These are phyloP conservation scores for Microbotryomycetes sp. DNA, from an alignment of 1,284 basidiomycete genomes.

Conservation along the genomic window DNA sequence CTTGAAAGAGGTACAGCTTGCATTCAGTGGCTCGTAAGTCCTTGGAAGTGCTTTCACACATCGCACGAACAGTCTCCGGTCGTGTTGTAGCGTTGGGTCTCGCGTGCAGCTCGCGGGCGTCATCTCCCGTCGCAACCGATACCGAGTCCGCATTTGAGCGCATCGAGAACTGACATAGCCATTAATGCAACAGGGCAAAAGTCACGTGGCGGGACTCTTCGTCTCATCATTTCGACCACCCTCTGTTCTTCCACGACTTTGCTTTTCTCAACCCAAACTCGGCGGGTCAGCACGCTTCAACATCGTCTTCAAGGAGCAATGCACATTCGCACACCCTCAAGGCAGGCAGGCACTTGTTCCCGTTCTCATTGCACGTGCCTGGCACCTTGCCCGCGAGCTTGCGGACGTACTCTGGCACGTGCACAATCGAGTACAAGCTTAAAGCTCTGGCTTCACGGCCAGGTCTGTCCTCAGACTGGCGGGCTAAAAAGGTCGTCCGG, in stretches of 20 bases:
- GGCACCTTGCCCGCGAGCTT: conserved; percentile 73
- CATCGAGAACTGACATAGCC: neutral
- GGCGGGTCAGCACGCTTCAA: conserved; percentile 4
- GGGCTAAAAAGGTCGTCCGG: conserved; percentile 54
- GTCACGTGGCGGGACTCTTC: conserved; percentile 29
- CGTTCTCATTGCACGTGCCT: conserved; percentile 76
- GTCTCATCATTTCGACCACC: conserved; percentile 28
- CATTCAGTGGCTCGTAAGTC: neutral
- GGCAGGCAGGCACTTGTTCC: conserved; percentile 72
- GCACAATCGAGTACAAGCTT: conserved; percentile 73
- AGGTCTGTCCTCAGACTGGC: conserved; percentile 59
- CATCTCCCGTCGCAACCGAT: neutral
- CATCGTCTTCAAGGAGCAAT: conserved; percentile 48
- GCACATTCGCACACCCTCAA: conserved; percentile 77
- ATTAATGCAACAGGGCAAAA: conserved; percentile 10
- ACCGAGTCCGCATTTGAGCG: neutral
- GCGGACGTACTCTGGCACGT: conserved; percentile 51
- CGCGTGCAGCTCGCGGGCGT: neutral
- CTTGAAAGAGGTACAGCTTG: conserved; percentile 62
- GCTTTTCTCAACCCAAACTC: conserved; percentile 26
- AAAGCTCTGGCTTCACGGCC: conserved; percentile 70
- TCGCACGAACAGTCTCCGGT: no score
- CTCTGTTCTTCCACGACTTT: conserved; percentile 31
- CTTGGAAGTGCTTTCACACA: no score
- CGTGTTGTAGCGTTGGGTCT: no score